Base-by-base conservation (phyloP, 805 yeast genomes). In the Kazachstania taianensis region DNA sequence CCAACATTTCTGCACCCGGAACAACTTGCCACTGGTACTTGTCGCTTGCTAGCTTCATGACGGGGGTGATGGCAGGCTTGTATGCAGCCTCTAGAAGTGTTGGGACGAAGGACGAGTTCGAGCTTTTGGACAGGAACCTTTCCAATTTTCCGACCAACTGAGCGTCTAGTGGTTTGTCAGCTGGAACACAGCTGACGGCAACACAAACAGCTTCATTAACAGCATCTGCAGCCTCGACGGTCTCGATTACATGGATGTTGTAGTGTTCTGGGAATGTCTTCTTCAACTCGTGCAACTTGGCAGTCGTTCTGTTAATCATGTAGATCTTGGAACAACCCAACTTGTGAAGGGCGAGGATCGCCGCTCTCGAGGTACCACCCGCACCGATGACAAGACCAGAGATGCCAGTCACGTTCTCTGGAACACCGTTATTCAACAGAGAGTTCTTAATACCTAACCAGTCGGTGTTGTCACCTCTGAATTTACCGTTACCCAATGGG, bases 321-420 rank as follows among this genome's bases (percentile, higher is more conserved):
- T 76, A 85, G 41, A 89, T 82, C 46, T 67, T 75, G 16, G 62
- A 48, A 57, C 94, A 84, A 2, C 96, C 96, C 65, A 89, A 62
- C 41, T 73, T 52, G 52, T 75, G 72, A 45, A 92, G 67, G 1
- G 98, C 96, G 57, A 73, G 86, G 12, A 83, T 75, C 0, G 96
- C 97, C 28, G 98, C 96, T 51, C 96, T 72, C 1, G 96, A 78
- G 18, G 99, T 87, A 30, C 99, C 99, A 28, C 99, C 99, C 15
- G 95, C 96, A 35, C 99, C 99, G 44, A 92, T 67, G 30, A 92
- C 81, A 40, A 87, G 62, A 22, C 96, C 96, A 39, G 70, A 62
- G 9, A 68, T 63, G 3, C 43, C 46, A 12, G 48, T 52, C 16
- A 53, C 56, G 39, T 53, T 50, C 28, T 61, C 59, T 28, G 78